These are phyloP conservation scores for Penicillium aurantiogriseum DNA, from an alignment of 2,329 filamentous ascomycete species.

Conservation along the genomic window DNA sequence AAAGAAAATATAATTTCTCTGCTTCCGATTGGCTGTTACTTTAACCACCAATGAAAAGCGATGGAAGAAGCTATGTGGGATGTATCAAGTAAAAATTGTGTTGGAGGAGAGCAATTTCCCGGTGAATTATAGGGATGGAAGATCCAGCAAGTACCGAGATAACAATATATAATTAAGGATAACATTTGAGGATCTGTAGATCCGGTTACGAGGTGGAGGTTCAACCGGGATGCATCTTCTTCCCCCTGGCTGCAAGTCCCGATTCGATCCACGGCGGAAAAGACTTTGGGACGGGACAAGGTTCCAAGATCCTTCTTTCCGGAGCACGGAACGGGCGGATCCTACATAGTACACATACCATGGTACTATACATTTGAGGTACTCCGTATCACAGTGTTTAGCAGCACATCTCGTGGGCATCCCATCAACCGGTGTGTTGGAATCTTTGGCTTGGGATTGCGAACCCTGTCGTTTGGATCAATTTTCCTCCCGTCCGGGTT, in stretches of 20 bases:
- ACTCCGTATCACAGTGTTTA: not conserved
- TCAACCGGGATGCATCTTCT: not conserved
- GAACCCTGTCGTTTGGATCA: not conserved
- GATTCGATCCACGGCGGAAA: not conserved
- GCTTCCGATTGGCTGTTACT: not conserved
- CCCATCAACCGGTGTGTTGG: slow-evolving; percentile 7
- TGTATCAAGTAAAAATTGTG: not conserved
- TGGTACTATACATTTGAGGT: not conserved
- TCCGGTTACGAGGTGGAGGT: not conserved
- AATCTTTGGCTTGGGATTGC: not conserved
- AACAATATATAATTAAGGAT: not conserved
- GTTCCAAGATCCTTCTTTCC: not conserved
- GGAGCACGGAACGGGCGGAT: not conserved
- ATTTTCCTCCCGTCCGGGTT: not conserved
- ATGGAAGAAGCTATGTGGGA: not conserved
- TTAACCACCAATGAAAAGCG: not conserved
- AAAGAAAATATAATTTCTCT: not conserved
- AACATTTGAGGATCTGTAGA: not conserved
- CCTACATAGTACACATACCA: not conserved
- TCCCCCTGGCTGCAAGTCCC: not conserved
- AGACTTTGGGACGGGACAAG: not conserved
- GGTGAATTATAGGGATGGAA: not conserved
- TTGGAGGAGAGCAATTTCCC: not conserved
- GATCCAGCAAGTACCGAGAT: not conserved
- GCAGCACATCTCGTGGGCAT: slow-evolving; percentile 5